Evolutionary conservation across 176 grass and related monocot genomes (phyloP), one percentile per base, ranked within the genome.

Genomic region (Zizania latifolia): DNA sequence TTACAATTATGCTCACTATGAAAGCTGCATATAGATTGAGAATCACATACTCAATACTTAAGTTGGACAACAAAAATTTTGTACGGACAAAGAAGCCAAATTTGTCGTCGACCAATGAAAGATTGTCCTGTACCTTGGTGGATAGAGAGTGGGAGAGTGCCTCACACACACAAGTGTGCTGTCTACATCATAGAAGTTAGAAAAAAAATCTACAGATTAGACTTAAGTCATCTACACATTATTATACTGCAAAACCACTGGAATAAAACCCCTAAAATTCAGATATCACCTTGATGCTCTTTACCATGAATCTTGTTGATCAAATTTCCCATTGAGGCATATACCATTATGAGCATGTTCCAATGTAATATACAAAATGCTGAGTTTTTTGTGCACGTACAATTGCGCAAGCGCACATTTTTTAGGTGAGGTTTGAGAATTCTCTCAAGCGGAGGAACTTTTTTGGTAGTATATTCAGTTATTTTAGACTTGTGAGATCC

Each of bases 401-500:
- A n/a, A n/a, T n/a, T n/a, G n/a, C n/a, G n/a, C n/a, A n/a, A n/a
- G n/a, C n/a, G n/a, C n/a, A n/a, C n/a, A n/a, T n/a, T n/a, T n/a
- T n/a, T n/a, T n/a, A n/a, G n/a, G n/a, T n/a, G n/a, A n/a, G n/a
- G n/a, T n/a, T n/a, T n/a, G n/a, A n/a, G n/a, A n/a, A n/a, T n/a
- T n/a, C n/a, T 45, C 72, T 26, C 40, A 74, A 74, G 36, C 53
- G 17, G 58, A 61, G 68, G 70, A 58, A 56, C 15, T 72, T 15
- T 43, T 59, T 8, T 19, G 29, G 68, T 40, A 12, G 5, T n/a
- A 29, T 73, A 30, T 21, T 50, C 59, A 26, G 45, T 50, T 64
- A 51, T 74, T 74, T 70, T 67, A 54, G 83, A 74, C 76, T 39
- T 68, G 73, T 51, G 51, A 80, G 30, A 33, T 65, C 22, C 39